phyloP scores from a whole-genome alignment of 305 asterid genomes.

The Ilex paraguariensis region DNA sequence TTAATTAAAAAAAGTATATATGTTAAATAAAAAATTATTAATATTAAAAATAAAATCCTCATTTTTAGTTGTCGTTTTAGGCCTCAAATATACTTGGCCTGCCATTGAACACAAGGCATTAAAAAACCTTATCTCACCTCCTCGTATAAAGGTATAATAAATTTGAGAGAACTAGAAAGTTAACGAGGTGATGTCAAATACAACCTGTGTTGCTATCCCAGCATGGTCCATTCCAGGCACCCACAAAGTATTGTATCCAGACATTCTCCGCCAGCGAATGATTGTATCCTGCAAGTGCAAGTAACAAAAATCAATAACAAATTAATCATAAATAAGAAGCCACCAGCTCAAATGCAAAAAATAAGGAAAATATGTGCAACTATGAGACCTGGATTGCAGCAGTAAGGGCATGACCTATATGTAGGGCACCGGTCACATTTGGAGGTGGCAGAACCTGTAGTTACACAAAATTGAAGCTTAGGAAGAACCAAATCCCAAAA shows the following conservation, averaged over 20 bases:
- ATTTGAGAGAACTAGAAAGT: no score
- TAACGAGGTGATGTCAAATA: neutral
- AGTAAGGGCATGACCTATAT: slow-evolving; percentile 96
- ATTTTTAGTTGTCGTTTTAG: no score
- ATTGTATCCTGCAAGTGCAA: slow-evolving; percentile 67
- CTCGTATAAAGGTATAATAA: no score
- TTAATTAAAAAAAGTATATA: no score
- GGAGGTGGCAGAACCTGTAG: slow-evolving; percentile 93
- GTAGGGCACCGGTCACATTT: slow-evolving; percentile 94
- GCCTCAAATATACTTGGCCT: no score
- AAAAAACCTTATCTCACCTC: no score
- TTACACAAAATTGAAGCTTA: slow-evolving; percentile 6
- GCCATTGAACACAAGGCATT: no score
- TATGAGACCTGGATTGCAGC: slow-evolving; percentile 80
- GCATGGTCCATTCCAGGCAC: slow-evolving; percentile 99
- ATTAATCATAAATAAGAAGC: neutral
- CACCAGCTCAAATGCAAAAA: slow-evolving; percentile 9
- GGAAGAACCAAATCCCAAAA: no score
- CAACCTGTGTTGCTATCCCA: slow-evolving; percentile 93
- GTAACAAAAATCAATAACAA: slow-evolving; percentile 11
- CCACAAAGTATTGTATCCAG: slow-evolving; percentile 92
- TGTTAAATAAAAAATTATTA: no score
- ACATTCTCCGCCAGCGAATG: slow-evolving; percentile 95
- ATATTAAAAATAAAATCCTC: no score
- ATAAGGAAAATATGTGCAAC: slow-evolving; percentile 10